Percentiles rank a stretch among this genome's conserved stretches.
Conservation (phyloP, 176 grass and related monocot species). For the Carex myosuroides region DNA sequence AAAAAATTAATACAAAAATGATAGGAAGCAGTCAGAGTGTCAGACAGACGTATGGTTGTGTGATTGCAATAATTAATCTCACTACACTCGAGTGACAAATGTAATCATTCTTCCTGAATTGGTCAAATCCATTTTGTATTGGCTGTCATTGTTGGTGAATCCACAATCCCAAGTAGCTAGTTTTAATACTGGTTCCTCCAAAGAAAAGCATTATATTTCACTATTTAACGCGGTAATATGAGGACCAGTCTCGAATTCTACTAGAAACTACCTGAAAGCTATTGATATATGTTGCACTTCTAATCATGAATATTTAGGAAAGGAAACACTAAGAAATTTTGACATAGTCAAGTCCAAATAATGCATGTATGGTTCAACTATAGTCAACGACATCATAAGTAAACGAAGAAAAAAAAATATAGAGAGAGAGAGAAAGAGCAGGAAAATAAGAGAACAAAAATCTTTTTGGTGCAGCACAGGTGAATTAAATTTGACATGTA, state of each 20-base stretch:
- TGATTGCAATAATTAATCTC: not conserved
- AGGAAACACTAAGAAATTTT: not conserved
- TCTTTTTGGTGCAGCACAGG: not conserved
- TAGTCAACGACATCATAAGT: not conserved
- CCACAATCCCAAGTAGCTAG: not conserved
- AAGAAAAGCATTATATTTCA: not conserved
- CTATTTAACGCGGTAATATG: not conserved
- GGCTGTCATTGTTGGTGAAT: constrained; percentile 21
- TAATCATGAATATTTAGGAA: not conserved
- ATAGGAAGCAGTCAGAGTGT: not conserved
- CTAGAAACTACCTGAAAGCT: not conserved
- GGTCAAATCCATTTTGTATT: constrained; percentile 11
- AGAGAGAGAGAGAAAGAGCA: not conserved
- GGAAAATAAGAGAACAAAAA: not conserved
- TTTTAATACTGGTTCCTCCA: not conserved
- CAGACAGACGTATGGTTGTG: not conserved
- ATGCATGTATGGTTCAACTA: not conserved
- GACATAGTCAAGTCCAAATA: not conserved
- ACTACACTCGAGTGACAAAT: not conserved
- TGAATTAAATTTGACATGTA: not conserved
- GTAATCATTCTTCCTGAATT: not conserved
- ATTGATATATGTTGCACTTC: not conserved
- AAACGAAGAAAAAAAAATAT: not conserved
- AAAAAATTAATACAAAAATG: not conserved
- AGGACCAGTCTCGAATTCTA: not conserved